Evolutionary conservation across 352 stramenopile species (phyloP), one percentile per base, ranked within the genome.

Genomic region (Globisporangium solare): DNA sequence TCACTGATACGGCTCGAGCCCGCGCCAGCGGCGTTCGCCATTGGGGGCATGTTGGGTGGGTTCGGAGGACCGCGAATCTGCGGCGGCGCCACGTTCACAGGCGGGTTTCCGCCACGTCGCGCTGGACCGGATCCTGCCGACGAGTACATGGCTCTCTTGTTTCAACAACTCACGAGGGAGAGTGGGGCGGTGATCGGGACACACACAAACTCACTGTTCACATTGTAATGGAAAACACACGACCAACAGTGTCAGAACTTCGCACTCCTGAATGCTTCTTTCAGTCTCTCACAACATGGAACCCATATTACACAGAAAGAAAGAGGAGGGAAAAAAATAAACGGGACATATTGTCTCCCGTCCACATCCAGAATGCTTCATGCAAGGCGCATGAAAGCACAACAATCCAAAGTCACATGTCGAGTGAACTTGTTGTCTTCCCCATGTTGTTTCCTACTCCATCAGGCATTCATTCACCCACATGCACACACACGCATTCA

Each of bases 1-100:
- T 94, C 84, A 27, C 80, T 71, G 10, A 94, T 76, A 46, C 82
- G 80, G 32, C 54, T 86, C 3, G 76, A 64, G 12, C 60, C 75
- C 6, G 68, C 77, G 35, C 69, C 71, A 5, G 74, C 71, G 51
- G 27, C 27, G 27, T 74, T 74, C 21, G 72, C 67, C 70, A 76
- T 83, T 15, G 71, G 65, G 13, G 64, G 32, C 68, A 76, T 76
- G 48, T 65, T 74, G 42, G 70, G 64, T 0, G 76, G 60, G 40
- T 76, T 70, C n/a, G 74, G 76, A 8, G 64, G 62, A 3, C 76
- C 79, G 20, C 80, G 76, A 39, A 89, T 86, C 57, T 85, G 76
- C 46, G 77, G 80, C 6, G 68, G 78, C 49, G 71, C 66, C 35
- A 80, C 72, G 60, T 85, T 85, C 54, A 79, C 76, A 8, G 74